A percentile compares a stretch with the other conserved stretches of the same genome.
Conservation (phyloP, 768 basidiomycete species). For the Lentinula guzmanii region DNA sequence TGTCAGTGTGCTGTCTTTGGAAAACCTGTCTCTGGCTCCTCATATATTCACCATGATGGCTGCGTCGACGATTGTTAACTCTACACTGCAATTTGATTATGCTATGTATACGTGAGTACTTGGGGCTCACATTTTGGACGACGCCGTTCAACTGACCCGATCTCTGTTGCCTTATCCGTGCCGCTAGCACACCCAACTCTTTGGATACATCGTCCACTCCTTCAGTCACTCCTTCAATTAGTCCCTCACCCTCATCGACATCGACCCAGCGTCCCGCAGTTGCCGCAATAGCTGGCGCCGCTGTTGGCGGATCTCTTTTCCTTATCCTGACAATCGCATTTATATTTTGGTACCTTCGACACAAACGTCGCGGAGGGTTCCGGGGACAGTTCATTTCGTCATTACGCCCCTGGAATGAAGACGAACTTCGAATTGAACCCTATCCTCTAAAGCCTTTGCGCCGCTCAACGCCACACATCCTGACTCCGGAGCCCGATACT, state of each 20-base stretch:
- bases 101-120: conserved; percentile 3
- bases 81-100: conserved; percentile 6
- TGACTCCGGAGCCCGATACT: not conserved
- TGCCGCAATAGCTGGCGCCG: not conserved
- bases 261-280: not conserved
- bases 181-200: not conserved
- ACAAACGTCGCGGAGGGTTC: not conserved
- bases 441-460: not conserved
- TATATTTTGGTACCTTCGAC: not conserved
- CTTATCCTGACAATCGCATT: not conserved
- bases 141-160: not conserved
- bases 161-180: not conserved
- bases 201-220: too few species aligned
- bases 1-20: not conserved
- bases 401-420: not conserved
- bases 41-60: conserved; percentile 1
- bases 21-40: not conserved
- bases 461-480: too few species aligned
- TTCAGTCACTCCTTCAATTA: not conserved
- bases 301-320: not conserved
- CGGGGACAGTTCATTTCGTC: not conserved
- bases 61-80: not conserved
- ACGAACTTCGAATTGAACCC: not conserved
- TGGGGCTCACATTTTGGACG: not conserved
- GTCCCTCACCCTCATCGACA: not conserved